phyloP scores from a whole-genome alignment of 2,329 filamentous ascomycete genomes.

The Microascus cirrosus region DNA sequence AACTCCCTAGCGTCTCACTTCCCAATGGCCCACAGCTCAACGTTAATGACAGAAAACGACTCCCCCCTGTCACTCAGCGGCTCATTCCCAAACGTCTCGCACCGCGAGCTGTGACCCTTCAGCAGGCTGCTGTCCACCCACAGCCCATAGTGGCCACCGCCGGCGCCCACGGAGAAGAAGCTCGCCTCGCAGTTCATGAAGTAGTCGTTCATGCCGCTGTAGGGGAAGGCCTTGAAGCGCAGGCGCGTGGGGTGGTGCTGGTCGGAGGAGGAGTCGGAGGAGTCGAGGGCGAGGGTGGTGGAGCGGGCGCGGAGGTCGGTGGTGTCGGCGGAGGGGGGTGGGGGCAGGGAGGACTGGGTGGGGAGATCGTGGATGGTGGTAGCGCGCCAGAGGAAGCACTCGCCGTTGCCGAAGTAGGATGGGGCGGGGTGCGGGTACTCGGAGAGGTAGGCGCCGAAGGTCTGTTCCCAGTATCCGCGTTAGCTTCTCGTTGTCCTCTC shows the following conservation, averaged over 20 bases:
- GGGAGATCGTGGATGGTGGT: slow-evolving; percentile 29
- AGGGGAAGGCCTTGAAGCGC: slow-evolving; percentile 94
- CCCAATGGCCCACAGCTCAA: slow-evolving; percentile 90
- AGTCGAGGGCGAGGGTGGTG: slow-evolving; percentile 23
- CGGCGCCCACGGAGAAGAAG: slow-evolving; percentile 79
- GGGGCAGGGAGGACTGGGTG: slow-evolving; percentile 32
- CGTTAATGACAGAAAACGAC: slow-evolving; percentile 83
- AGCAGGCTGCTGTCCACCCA: slow-evolving; percentile 86
- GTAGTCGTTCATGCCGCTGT: slow-evolving; percentile 92
- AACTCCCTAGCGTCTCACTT: not conserved
- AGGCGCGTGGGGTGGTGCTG: slow-evolving; percentile 46
- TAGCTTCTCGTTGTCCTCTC: not conserved
- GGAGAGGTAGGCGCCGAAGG: slow-evolving; percentile 90
- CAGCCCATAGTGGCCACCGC: slow-evolving; percentile 80
- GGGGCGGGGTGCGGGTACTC: slow-evolving; percentile 71
- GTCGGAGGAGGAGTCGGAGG: slow-evolving; percentile 15
- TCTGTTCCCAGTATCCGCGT: slow-evolving; percentile 23
- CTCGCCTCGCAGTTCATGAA: slow-evolving; percentile 84
- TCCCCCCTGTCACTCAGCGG: slow-evolving; percentile 83
- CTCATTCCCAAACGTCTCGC: slow-evolving; percentile 91
- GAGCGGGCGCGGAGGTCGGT: slow-evolving; percentile 29
- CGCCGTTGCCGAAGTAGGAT: slow-evolving; percentile 90
- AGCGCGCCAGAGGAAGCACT: slow-evolving; percentile 68
- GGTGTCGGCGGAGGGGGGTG: slow-evolving; percentile 40
- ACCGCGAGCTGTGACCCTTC: slow-evolving; percentile 70